Evolutionary conservation across 2,329 filamentous ascomycete genomes (phyloP).

Genomic region (Amesomyces nigricolor): DNA sequence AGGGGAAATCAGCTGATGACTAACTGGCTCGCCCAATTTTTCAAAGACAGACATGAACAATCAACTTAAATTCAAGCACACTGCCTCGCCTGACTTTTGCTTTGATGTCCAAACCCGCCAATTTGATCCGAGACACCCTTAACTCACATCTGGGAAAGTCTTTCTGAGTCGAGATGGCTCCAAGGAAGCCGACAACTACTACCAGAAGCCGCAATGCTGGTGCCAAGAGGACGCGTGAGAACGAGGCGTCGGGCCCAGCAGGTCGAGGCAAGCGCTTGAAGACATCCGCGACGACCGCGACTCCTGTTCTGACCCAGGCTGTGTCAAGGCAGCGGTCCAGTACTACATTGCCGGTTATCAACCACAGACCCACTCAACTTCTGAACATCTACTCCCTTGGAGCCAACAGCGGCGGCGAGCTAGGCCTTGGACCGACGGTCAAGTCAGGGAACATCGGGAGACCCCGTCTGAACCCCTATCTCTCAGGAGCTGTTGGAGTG

Average conservation of each 20-base stretch:
- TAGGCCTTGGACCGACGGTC: constrained; percentile 66
- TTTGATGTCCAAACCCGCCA: neutral
- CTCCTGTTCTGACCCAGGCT: neutral
- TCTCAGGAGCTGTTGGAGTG: constrained; percentile 48
- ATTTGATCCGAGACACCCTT: neutral
- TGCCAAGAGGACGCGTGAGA: constrained; percentile 5
- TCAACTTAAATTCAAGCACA: too few species aligned
- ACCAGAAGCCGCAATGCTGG: neutral
- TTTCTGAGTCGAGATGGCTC: neutral
- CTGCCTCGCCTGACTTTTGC: neutral
- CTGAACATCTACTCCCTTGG: constrained; percentile 75
- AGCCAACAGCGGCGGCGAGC: constrained; percentile 69
- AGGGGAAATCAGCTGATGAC: neutral
- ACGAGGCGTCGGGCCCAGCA: neutral
- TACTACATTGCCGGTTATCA: constrained; percentile 43
- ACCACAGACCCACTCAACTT: constrained; percentile 48
- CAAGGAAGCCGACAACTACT: neutral
- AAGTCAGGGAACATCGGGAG: constrained; percentile 59
- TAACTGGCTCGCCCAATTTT: too few species aligned
- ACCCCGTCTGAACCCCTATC: constrained; percentile 61
- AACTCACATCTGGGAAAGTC: neutral
- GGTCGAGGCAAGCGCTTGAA: constrained; percentile 2
- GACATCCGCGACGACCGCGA: neutral
- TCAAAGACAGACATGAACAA: too few species aligned
- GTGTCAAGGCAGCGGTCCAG: neutral